Evolutionary conservation across 2,329 filamentous ascomycete genomes (phyloP).

Genomic region (Ceratocystis variospora): DNA sequence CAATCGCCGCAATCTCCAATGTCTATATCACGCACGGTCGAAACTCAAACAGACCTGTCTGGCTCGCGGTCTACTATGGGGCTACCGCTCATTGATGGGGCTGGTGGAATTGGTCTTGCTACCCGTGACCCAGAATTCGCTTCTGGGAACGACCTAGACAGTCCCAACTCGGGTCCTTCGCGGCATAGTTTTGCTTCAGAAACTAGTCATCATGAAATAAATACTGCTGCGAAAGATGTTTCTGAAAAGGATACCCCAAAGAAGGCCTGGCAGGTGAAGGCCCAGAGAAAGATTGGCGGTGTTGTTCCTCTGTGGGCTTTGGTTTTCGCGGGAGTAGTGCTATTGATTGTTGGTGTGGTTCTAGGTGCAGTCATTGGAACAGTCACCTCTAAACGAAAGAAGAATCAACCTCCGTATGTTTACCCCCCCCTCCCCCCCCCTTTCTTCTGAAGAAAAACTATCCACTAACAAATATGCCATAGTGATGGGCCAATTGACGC

Average conservation of each 20-base stretch:
- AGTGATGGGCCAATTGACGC: background rate
- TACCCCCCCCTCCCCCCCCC: background rate
- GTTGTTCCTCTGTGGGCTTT: slow-evolving; percentile 50
- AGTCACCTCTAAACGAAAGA: slow-evolving; percentile 27
- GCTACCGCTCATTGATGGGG: slow-evolving; percentile 36
- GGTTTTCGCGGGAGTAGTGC: slow-evolving; percentile 33
- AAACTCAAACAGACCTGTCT: background rate
- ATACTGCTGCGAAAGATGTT: slow-evolving; percentile 33
- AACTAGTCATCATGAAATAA: slow-evolving; percentile 40
- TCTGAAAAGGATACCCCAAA: slow-evolving; percentile 34
- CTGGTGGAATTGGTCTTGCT: slow-evolving; percentile 47
- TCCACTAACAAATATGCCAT: background rate
- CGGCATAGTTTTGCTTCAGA: slow-evolving; percentile 39
- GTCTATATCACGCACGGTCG: slow-evolving; percentile 5
- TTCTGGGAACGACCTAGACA: slow-evolving; percentile 38
- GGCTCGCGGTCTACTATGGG: background rate
- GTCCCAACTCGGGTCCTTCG: slow-evolving; percentile 38
- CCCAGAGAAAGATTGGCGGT: slow-evolving; percentile 42
- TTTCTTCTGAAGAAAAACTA: background rate
- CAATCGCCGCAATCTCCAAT: slow-evolving; percentile 9
- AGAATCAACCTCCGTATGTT: slow-evolving; percentile 14
- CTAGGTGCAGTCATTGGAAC: slow-evolving; percentile 44
- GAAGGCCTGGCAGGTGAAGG: slow-evolving; percentile 37
- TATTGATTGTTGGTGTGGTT: slow-evolving; percentile 41
- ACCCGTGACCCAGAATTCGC: slow-evolving; percentile 50